Evolutionary conservation across 1,284 basidiomycete genomes (phyloP), one percentile per base, ranked within the genome.

Genomic region (Sporisorium sorghi): DNA sequence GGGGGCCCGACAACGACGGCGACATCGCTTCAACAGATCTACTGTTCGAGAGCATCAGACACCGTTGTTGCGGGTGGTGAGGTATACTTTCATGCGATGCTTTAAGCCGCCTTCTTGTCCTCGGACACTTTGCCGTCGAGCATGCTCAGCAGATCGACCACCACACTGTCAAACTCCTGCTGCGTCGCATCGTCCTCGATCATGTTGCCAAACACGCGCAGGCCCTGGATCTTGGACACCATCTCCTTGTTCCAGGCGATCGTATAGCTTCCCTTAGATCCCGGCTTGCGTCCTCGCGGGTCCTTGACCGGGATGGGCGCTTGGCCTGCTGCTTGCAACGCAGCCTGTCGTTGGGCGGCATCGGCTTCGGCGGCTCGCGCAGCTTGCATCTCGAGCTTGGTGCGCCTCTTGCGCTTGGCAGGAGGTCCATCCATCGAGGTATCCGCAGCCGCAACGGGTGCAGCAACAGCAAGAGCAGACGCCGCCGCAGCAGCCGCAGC

Each of bases 151-250:
- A 75, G 37, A 44, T 71, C 60, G 37, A 66, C 9, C 1, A 75
- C 46, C 35, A 51, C 42, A 47, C 58, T 54, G 33, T 75, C 73
- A 64, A 75, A 75, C 19, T 75, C 73, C n/a, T 58, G 53, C 59
- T 75, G 73, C 40, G 64, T 63, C 17, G 52, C 51, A 43, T 75
- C 73, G 30, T 75, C 73, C 30, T 75, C 73, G 39, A 75, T 75
- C 64, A 71, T 67, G 51, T 51, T 67, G 14, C 73, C 73, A 37
- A 71, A 75, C 37, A 75, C 63, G 14, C 73, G 56, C 33, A 70
- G 32, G 3, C 60, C 61, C 39, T 71, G 73, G 37, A 75, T 58
- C 50, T 67, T 70, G 39, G 64, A 58, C 2, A 75, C 54, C 57
- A 75, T 68, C 60, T 64, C 47, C 57, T 70, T 62, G 47, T 74